phyloP scores from a whole-genome alignment of 1,139 yeast species.

The Pichia sp. region DNA sequence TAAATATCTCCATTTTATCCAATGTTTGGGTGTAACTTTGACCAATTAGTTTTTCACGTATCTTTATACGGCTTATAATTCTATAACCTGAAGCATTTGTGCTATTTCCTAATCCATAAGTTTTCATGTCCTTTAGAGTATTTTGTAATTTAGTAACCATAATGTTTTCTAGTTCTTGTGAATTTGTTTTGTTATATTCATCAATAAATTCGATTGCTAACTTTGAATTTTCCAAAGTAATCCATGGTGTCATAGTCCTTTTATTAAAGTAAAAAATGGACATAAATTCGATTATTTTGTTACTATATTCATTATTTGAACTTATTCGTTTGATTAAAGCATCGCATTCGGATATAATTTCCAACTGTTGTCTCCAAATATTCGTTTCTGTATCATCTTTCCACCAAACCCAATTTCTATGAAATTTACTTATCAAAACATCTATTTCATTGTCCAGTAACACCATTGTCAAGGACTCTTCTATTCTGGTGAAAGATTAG shows the following conservation, averaged over 20 bases:
- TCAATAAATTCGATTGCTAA: background rate
- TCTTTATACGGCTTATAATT: conserved; percentile 4
- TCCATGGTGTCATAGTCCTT: conserved; percentile 11
- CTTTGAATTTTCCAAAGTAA: background rate
- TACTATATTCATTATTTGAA: background rate
- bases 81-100: conserved; percentile 12
- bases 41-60: conserved; percentile 18
- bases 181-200: background rate
- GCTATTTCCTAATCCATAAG: background rate
- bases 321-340: background rate
- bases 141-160: background rate
- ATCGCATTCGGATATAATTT: background rate
- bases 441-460: background rate
- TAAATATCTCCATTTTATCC: conserved; percentile 21
- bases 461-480: background rate
- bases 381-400: background rate
- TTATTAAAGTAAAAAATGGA: conserved; percentile 3
- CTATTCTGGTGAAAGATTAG: too few relatives aligned
- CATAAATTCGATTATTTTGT: background rate
- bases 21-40: conserved; percentile 14
- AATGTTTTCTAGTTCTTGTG: background rate
- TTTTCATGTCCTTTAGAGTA: background rate
- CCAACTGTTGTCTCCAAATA: background rate
- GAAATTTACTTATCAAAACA: background rate
- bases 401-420: background rate